Evolutionary conservation across 2,329 filamentous ascomycete genomes (phyloP).

Genomic region (Venturia oleaginea): DNA sequence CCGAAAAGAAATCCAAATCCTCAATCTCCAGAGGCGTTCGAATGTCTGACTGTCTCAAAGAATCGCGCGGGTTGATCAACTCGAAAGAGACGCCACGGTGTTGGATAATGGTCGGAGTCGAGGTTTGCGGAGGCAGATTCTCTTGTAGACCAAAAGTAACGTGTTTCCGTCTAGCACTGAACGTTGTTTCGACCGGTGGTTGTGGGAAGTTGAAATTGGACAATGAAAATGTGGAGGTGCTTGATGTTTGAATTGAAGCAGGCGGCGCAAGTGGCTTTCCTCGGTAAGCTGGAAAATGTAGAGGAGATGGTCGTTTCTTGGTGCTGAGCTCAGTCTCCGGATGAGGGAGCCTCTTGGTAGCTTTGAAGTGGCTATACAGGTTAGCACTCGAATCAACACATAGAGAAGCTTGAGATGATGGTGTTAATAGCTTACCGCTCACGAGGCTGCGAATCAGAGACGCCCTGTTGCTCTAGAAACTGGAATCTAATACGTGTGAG

Average conservation of each 20-base stretch:
- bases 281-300: not conserved
- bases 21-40: slow-evolving; percentile 6
- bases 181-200: not conserved
- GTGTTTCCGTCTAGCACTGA: not conserved
- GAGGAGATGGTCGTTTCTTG: not conserved
- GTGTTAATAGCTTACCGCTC: not conserved
- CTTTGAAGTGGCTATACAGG: slow-evolving; percentile 9
- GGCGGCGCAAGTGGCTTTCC: slow-evolving; percentile 4
- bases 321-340: not conserved
- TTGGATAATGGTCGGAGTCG: not conserved
- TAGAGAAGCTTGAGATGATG: not conserved
- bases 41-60: slow-evolving; percentile 6
- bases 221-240: slow-evolving; percentile 10
- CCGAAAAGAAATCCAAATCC: not conserved
- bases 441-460: not conserved
- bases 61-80: slow-evolving; percentile 11
- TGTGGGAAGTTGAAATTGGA: slow-evolving; percentile 12
- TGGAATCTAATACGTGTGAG: not conserved
- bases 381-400: not conserved
- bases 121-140: not conserved
- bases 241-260: not conserved
- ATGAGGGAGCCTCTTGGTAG: slow-evolving; percentile 9
- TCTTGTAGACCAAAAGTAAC: not conserved
- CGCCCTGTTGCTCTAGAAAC: not conserved
- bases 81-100: slow-evolving; percentile 12